A percentile compares a stretch with the other conserved stretches of the same genome.
phyloP scores from a whole-genome alignment of 345 rosid species.

The Luvunga scandens region DNA sequence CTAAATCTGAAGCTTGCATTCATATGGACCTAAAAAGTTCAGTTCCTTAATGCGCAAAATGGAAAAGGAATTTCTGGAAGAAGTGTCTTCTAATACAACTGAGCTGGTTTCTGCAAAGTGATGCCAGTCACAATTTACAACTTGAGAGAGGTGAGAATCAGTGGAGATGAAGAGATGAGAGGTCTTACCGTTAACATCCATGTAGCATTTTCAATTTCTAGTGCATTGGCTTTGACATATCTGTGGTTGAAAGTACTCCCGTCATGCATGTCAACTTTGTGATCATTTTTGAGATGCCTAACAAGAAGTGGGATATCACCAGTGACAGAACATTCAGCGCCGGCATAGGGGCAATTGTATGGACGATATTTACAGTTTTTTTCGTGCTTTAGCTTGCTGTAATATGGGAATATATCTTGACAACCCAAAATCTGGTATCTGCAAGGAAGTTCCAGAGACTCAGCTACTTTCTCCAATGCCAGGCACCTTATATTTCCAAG shows the following conservation, averaged over 20 bases:
- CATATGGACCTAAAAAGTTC: neutral
- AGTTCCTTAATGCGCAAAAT: neutral
- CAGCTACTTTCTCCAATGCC: constrained; percentile 85
- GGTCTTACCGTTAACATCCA: constrained; percentile 91
- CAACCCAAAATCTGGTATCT: constrained; percentile 71
- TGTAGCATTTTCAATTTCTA: constrained; percentile 90
- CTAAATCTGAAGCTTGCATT: neutral
- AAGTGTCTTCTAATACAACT: neutral
- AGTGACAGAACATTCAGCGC: constrained; percentile 74
- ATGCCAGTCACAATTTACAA: neutral
- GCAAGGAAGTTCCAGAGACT: constrained; percentile 79
- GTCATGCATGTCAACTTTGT: constrained; percentile 91
- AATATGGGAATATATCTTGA: constrained; percentile 71
- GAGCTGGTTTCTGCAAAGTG: neutral
- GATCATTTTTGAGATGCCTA: constrained; percentile 75
- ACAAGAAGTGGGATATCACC: constrained; percentile 76
- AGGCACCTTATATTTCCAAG: constrained; percentile 91
- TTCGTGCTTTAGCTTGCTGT: constrained; percentile 82
- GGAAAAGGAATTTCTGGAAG: neutral
- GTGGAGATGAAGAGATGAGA: neutral
- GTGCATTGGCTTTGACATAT: constrained; percentile 83
- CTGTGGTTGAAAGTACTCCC: constrained; percentile 86
- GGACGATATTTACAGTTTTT: constrained; percentile 70
- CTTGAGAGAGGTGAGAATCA: neutral
- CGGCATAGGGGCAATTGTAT: constrained; percentile 82